Evolutionary conservation across 129 eudicot genomes (phyloP), one percentile per base, ranked within the genome.

Genomic region (Ambrosia artemisiifolia): DNA sequence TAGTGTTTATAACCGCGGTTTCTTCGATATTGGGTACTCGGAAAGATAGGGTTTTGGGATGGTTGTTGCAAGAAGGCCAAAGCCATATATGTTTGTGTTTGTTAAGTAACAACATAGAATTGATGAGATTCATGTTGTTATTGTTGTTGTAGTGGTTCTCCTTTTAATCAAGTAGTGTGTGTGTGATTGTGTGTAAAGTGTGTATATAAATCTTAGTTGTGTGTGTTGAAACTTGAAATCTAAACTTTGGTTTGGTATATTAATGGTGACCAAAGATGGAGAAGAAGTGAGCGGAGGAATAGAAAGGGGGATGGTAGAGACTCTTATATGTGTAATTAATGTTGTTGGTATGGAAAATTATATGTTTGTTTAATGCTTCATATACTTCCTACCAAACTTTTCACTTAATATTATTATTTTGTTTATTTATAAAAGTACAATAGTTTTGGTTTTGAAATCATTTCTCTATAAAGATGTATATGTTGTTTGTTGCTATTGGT

Each of bases 51-150:
- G 97, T 92, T 65, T 70, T 77, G 7, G 97, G 86, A 18, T 85
- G 87, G 48, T 17, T 35, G 68, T 63, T 84, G 84, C 96, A 88
- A 2, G 92, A 83, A n/a, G 94, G 95, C 89, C 96, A 85, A 43
- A 83, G 84, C 81, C 88, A 86, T 71, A 64, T 11, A 11, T 71
- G 67, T 36, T 60, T 40, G 44, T 40, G 44, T 10, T 7, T 84
- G 75, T 72, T 78, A 59, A 72, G 84, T 62, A 78, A 30, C 80
- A 84, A 76, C 4, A 90, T 40, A 28, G 84, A 87, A 72, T 91
- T 84, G 75, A 75, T 62, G 65, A 90, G 69, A 47, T 79, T 83
- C 94, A 85, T 83, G 73, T 80, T 76, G 60, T 78, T 81, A 7
- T 36, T 36, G 42, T 36, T 36, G 43, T 38, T 5, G 44, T n/a